These are phyloP conservation scores for Excoecaria cochinchinensis DNA, from an alignment of 345 rosid species.

Conservation along the genomic window DNA sequence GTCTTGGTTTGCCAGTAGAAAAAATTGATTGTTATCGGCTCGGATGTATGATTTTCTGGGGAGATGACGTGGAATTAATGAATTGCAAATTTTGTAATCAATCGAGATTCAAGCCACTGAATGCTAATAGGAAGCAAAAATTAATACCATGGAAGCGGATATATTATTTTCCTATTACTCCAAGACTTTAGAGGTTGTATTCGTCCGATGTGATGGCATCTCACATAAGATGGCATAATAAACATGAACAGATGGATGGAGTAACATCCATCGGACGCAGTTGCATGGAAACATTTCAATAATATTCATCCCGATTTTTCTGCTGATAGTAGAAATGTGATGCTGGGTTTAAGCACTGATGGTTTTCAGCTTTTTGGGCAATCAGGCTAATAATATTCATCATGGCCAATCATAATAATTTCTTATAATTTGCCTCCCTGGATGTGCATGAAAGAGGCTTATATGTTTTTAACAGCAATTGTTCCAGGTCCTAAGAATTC, in stretches of 20 bases:
- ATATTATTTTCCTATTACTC: neutral
- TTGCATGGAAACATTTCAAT: slow-evolving; percentile 14
- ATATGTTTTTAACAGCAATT: neutral
- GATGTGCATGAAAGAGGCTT: neutral
- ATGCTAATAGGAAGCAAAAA: neutral
- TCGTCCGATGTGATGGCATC: neutral
- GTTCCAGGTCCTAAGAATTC: neutral
- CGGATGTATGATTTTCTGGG: too few species aligned
- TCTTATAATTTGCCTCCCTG: neutral
- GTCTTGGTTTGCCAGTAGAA: too few species aligned
- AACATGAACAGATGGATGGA: neutral
- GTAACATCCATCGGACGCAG: neutral
- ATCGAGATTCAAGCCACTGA: neutral
- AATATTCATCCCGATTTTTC: neutral
- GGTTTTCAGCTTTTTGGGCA: slow-evolving; percentile 6
- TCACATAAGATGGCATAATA: slow-evolving; percentile 11
- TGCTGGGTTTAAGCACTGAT: slow-evolving; percentile 2
- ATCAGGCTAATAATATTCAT: neutral
- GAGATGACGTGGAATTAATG: too few species aligned
- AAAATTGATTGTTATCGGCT: too few species aligned
- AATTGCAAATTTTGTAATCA: neutral
- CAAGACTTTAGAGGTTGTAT: neutral
- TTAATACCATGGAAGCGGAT: too few species aligned
- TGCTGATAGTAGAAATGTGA: neutral
- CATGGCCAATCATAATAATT: neutral